These are phyloP conservation scores for Trichoderma guizhouense DNA, from an alignment of 2,329 filamentous ascomycete species.

Conservation along the genomic window DNA sequence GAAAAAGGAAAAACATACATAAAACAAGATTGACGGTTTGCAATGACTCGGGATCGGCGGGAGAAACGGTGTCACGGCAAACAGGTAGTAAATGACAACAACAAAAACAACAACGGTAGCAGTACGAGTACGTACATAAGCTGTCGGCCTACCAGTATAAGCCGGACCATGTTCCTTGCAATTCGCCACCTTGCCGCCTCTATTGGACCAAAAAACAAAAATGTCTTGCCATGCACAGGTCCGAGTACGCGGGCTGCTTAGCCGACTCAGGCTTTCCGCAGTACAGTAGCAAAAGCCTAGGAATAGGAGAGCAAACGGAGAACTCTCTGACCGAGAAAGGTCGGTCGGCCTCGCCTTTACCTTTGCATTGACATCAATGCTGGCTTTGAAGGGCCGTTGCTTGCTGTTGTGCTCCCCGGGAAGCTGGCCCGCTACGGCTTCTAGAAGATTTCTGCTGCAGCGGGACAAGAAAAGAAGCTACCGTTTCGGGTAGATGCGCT, in stretches of 20 bases:
- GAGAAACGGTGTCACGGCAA: not conserved
- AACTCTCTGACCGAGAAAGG: not conserved
- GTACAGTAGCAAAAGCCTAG: not conserved
- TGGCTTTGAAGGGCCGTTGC: not conserved
- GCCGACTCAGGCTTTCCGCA: not conserved
- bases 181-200: conserved; percentile 1
- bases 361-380: not conserved
- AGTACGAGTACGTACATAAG: not conserved
- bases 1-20: not conserved
- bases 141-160: not conserved
- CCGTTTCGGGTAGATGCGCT: conserved; percentile 17
- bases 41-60: conserved; percentile 14
- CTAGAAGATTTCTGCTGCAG: conserved; percentile 8
- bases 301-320: not conserved
- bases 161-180: not conserved
- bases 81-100: not conserved
- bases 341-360: not conserved
- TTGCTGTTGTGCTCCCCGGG: not conserved
- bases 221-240: not conserved
- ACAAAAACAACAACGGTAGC: not conserved
- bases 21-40: not conserved
- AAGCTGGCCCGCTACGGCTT: not conserved
- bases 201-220: not conserved
- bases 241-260: not conserved
- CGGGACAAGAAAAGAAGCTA: not conserved